Percentiles rank a stretch among this genome's conserved stretches.
Conservation (phyloP, 2,329 filamentous ascomycete species). For the Pseudogymnoascus sp. region DNA sequence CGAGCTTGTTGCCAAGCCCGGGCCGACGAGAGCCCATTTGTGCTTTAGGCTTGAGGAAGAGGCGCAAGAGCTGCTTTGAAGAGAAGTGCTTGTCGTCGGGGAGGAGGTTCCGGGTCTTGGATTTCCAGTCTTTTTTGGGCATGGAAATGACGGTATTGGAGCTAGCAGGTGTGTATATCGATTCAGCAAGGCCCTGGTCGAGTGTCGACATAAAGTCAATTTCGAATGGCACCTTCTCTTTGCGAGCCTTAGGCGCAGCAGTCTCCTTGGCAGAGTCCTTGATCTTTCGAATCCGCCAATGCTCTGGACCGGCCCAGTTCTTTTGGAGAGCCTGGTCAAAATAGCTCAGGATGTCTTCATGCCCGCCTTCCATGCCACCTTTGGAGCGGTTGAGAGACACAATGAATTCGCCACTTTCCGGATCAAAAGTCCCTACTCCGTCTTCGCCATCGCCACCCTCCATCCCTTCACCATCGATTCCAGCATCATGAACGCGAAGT, state of each 20-base stretch:
- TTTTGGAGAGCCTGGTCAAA: conserved; percentile 95
- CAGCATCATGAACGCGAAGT: conserved; percentile 68
- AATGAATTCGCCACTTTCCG: conserved; percentile 64
- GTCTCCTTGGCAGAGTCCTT: conserved; percentile 66
- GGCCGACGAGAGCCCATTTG: conserved; percentile 63
- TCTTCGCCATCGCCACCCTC: conserved; percentile 45
- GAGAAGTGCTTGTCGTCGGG: conserved; percentile 99
- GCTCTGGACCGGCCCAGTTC: conserved; percentile 97
- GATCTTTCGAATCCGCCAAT: conserved; percentile 94
- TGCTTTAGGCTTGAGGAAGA: conserved; percentile 93
- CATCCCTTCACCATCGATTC: conserved; percentile 45
- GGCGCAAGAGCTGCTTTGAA: conserved; percentile 76
- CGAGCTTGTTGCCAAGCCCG: conserved; percentile 38
- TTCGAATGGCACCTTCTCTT: conserved; percentile 94
- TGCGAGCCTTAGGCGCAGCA: conserved; percentile 58
- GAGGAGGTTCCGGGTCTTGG: conserved; percentile 83
- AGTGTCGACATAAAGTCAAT: conserved; percentile 82
- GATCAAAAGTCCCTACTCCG: conserved; percentile 50
- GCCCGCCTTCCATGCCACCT: conserved; percentile 55
- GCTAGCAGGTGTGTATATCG: conserved; percentile 73
- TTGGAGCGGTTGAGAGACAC: conserved; percentile 67
- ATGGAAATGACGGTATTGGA: conserved; percentile 76
- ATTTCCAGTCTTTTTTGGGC: conserved; percentile 92
- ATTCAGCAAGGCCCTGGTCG: conserved; percentile 61
- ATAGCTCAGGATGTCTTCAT: conserved; percentile 95